A percentile compares a stretch with the other conserved stretches of the same genome.
Conservation (phyloP, 192 early-diverging fungal genomes). For the Coemansia sp. region DNA sequence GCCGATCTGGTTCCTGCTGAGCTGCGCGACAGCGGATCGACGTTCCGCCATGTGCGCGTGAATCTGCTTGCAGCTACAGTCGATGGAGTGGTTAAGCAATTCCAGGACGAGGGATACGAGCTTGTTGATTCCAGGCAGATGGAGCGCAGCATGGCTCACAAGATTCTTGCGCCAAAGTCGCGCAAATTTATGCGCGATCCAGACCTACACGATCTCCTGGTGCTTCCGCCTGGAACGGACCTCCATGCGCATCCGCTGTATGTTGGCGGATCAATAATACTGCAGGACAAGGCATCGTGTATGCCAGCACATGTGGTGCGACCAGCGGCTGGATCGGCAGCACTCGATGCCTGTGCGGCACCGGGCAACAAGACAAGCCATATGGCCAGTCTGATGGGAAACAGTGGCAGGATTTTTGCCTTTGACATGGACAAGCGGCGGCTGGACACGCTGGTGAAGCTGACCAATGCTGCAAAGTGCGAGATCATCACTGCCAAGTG, state of each 20-base stretch:
- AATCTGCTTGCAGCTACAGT: constrained; percentile 78
- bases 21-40: constrained; percentile 51
- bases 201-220: constrained; percentile 79
- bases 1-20: constrained; percentile 68
- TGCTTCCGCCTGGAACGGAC: constrained; percentile 84
- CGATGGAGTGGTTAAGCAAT: constrained; percentile 63
- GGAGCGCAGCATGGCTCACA: constrained; percentile 3
- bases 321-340: constrained; percentile 57
- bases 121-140: constrained; percentile 27
- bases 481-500: constrained; percentile 57
- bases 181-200: constrained; percentile 58
- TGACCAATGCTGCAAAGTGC: constrained; percentile 80
- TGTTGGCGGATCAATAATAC: constrained; percentile 74
- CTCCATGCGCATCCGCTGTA: constrained; percentile 82
- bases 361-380: constrained; percentile 99
- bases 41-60: constrained; percentile 87
- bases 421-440: constrained; percentile 84
- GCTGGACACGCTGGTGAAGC: constrained; percentile 67
- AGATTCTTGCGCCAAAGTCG: constrained; percentile 15
- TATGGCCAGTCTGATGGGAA: constrained; percentile 83
- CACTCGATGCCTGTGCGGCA: constrained; percentile 94
- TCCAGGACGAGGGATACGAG: constrained; percentile 62
- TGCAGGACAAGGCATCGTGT: constrained; percentile 96
- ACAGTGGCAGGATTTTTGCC: constrained; percentile 83
- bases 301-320: constrained; percentile 85